A percentile compares a stretch with the other conserved stretches of the same genome.
Evolutionary conservation across 495 filamentous ascomycete species (phyloP).

Genomic region (Aspergillus diversus): DNA sequence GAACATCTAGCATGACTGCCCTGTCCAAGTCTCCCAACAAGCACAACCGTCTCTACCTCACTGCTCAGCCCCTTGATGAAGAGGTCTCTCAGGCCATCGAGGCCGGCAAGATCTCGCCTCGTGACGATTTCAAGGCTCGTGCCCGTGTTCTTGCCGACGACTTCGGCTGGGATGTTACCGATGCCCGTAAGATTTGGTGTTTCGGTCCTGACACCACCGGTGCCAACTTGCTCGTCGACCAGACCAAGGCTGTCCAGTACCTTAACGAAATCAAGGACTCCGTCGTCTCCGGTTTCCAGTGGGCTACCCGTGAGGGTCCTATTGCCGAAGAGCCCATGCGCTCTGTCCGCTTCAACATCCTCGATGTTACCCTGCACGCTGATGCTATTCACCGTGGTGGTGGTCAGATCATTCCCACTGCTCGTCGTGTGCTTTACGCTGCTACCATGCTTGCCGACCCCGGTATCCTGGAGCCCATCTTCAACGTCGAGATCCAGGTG

Average conservation of each 20-base stretch:
- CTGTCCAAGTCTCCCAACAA: slow-evolving; percentile 99
- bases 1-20: slow-evolving; percentile 85
- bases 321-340: slow-evolving; percentile 98
- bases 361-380: slow-evolving; percentile 99
- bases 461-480: slow-evolving; percentile 92
- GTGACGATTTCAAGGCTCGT: slow-evolving; percentile 99
- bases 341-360: slow-evolving; percentile 94
- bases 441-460: slow-evolving; percentile 89
- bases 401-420: slow-evolving; percentile 97
- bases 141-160: slow-evolving; percentile 97
- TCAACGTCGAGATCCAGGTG: slow-evolving; percentile 98
- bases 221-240: slow-evolving; percentile 98
- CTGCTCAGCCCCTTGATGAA: slow-evolving; percentile 85
- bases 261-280: slow-evolving; percentile 99
- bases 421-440: slow-evolving; percentile 96
- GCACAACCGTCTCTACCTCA: slow-evolving; percentile 99
- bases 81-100: slow-evolving; percentile 92
- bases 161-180: slow-evolving; percentile 98
- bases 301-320: slow-evolving; percentile 97
- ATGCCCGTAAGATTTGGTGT: slow-evolving; percentile 99
- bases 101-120: slow-evolving; percentile 85
- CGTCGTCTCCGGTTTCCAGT: slow-evolving; percentile 99
- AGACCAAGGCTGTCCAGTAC: slow-evolving; percentile 99
- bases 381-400: slow-evolving; percentile 99
- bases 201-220: slow-evolving; percentile 98